Conservation (phyloP, 2,329 filamentous ascomycete species). For the Scedosporium dehoogii region DNA sequence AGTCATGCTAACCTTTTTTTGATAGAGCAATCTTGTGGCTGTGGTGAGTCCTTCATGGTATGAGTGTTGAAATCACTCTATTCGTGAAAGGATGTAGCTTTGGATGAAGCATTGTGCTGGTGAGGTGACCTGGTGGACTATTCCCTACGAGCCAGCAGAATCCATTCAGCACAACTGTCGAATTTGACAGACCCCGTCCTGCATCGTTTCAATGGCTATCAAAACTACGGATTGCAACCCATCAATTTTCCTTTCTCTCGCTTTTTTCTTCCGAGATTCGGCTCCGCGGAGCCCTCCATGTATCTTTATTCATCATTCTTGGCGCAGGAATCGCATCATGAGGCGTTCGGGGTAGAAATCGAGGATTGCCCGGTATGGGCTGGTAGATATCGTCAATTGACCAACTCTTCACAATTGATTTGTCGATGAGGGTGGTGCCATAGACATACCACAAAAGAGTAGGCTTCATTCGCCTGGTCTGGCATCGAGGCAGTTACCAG, state of each 20-base stretch:
- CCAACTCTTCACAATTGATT: neutral
- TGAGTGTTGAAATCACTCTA: conserved; percentile 18
- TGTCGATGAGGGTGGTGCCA: too few relatives aligned
- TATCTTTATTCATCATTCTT: neutral
- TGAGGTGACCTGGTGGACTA: neutral
- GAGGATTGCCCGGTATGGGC: neutral
- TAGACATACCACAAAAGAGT: too few relatives aligned
- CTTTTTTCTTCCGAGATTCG: neutral
- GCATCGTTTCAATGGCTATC: too few relatives aligned
- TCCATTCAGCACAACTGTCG: neutral
- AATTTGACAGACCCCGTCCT: too few relatives aligned
- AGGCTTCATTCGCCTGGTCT: too few relatives aligned
- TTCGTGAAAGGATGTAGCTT: too few relatives aligned
- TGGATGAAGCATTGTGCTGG: neutral
- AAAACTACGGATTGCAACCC: neutral
- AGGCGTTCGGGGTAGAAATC: neutral
- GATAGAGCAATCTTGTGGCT: conserved; percentile 88
- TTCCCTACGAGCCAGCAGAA: neutral
- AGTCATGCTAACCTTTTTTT: neutral
- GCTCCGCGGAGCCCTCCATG: neutral
- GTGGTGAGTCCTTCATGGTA: conserved; percentile 93
- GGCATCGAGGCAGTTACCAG: too few relatives aligned
- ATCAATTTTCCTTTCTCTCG: neutral
- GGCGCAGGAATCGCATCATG: neutral
- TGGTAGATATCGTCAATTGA: conserved; percentile 1